phyloP scores from a whole-genome alignment of 768 basidiomycete species.

The Leucogyrophana mollusca region DNA sequence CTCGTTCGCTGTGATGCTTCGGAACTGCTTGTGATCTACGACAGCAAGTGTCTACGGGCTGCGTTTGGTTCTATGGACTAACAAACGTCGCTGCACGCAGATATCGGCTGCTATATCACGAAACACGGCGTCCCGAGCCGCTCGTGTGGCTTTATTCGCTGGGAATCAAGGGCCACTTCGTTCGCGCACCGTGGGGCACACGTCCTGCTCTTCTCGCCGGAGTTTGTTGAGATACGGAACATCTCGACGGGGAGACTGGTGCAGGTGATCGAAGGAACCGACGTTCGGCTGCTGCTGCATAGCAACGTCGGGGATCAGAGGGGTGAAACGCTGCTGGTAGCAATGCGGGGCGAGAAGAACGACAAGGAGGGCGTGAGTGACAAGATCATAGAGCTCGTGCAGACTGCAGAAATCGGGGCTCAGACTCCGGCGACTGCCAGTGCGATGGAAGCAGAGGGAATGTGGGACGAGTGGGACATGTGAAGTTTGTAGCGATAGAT shows the following conservation, averaged over 20 bases:
- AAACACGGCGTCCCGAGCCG: constrained; percentile 66
- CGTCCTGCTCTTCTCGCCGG: constrained; percentile 68
- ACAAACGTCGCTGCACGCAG: constrained; percentile 34
- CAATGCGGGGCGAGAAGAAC: constrained; percentile 59
- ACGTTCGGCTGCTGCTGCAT: constrained; percentile 63
- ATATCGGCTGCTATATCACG: constrained; percentile 74
- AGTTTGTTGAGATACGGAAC: constrained; percentile 75
- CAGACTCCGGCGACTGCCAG: constrained; percentile 30
- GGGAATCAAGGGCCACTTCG: constrained; percentile 70
- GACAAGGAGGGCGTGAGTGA: constrained; percentile 59
- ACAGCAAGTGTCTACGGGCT: constrained; percentile 46
- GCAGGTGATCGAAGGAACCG: constrained; percentile 78
- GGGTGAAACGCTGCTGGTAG: constrained; percentile 54
- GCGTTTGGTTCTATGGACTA: background rate
- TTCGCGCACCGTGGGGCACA: constrained; percentile 62
- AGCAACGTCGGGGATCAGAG: constrained; percentile 17
- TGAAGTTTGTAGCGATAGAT: constrained; percentile 12
- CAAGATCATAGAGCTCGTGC: constrained; percentile 63
- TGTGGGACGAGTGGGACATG: constrained; percentile 83
- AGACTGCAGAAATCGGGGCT: constrained; percentile 57
- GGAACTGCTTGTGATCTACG: constrained; percentile 73
- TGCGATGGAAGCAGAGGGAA: constrained; percentile 18
- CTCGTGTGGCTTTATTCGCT: constrained; percentile 63
- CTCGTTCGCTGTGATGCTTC: constrained; percentile 51
- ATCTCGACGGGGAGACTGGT: constrained; percentile 63